Conservation (phyloP, 805 yeast species). For the Metschnikowia corniflorae region DNA sequence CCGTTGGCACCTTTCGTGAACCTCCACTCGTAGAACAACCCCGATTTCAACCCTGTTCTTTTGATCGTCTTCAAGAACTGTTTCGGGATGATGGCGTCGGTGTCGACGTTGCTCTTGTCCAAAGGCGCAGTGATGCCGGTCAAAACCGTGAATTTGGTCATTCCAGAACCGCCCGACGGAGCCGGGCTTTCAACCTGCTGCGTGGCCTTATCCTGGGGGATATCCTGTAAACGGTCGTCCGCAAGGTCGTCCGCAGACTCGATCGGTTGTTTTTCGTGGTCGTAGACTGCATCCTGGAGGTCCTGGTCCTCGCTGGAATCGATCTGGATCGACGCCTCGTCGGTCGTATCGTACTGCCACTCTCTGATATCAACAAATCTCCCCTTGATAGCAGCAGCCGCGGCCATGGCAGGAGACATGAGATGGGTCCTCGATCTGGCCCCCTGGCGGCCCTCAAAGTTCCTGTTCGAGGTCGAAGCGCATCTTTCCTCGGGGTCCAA, state of each 20-base stretch:
- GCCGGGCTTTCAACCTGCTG: background rate
- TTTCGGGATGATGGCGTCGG: conserved; percentile 98
- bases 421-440: conserved; percentile 92
- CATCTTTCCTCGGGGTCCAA: conserved; percentile 94
- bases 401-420: conserved; percentile 99
- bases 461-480: conserved; percentile 98
- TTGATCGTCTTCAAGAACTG: conserved; percentile 97
- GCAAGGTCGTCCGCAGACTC: conserved; percentile 52
- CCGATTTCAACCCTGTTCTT: conserved; percentile 87
- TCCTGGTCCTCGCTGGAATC: conserved; percentile 45
- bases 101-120: conserved; percentile 92
- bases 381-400: conserved; percentile 94
- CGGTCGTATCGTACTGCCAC: conserved; percentile 55
- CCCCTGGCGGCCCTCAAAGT: conserved; percentile 99
- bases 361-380: conserved; percentile 89
- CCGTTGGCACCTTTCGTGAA: conserved; percentile 62
- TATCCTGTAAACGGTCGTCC: conserved; percentile 52
- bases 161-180: conserved; percentile 42
- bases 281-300: conserved; percentile 66
- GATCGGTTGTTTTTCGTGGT: conserved; percentile 63
- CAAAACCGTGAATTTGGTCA: conserved; percentile 71
- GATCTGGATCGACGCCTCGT: conserved; percentile 57
- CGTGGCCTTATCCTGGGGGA: conserved; percentile 44
- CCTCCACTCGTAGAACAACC: conserved; percentile 89
- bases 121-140: conserved; percentile 92